Evolutionary conservation across 2,329 filamentous ascomycete genomes (phyloP), one percentile per base, ranked within the genome.

Genomic region (Reticulascus tulasneorum): DNA sequence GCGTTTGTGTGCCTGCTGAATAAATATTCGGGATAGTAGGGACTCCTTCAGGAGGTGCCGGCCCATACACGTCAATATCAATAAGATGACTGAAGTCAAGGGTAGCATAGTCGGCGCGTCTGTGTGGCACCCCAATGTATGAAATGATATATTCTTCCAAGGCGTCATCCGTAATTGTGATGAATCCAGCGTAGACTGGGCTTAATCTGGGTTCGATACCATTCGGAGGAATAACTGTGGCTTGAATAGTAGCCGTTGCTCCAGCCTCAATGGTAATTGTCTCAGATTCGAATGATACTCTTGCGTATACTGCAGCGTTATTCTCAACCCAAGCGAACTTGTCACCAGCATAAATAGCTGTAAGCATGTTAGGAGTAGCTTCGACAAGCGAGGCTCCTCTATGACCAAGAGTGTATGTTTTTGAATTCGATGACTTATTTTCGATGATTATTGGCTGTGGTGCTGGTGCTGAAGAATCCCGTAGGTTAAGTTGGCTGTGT

Each of bases 301-400:
- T 18, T 19, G 38, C 33, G 21, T 40, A 40, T 7, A 32, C 10
- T 9, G 28, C 20, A 10, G 24, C 33, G 23, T 24, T 36, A 15
- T 40, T 40, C 12, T 13, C 28, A 6, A 13, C 7, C 38, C 33
- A 40, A 29, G 36, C 36, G 33, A 40, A 40, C 38, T 36, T 40
- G 7, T 37, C 33, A 10, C 19, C 13, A 0, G 18, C 37, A 3
- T 38, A 25, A 2, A 44, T 46, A 49, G 2, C 13, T 1, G 21
- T 47, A 36, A 8, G 41, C 38, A n/a, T n/a, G 23, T 40, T 33
- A 13, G 38, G 38, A n/a, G 37, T 23, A 17, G 18, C 38, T 15
- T 40, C 16, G 16, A 37, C 33, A 9, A 36, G 23, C 5, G 33
- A 33, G 10, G 38, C 38, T 7, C 33, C 33, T 29, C 25, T 29